Evolutionary conservation across 2,329 filamentous ascomycete genomes (phyloP).

Genomic region (Madurella mycetomatis): DNA sequence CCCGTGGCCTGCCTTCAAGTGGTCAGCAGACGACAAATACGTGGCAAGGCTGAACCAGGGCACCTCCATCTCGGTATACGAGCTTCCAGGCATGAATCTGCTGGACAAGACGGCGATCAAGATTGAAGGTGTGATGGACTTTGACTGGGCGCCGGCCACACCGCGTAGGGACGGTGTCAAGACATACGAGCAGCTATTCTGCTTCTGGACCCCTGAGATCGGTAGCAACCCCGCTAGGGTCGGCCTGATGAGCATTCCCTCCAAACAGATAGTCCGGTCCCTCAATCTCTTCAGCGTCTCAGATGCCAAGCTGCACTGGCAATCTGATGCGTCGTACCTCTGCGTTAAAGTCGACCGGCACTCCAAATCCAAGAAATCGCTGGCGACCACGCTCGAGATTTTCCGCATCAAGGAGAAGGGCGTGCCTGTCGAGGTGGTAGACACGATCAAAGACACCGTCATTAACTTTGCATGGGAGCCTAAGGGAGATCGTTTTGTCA

Average conservation of each 20-base stretch:
- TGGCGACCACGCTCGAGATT: conserved; percentile 95
- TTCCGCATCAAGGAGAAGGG: conserved; percentile 98
- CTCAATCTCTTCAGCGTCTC: conserved; percentile 97
- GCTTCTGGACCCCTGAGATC: conserved; percentile 98
- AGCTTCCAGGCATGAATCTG: conserved; percentile 82
- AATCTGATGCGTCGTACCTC: conserved; percentile 87
- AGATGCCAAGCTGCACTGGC: conserved; percentile 98
- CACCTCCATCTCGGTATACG: conserved; percentile 93
- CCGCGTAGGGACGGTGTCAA: conserved; percentile 80
- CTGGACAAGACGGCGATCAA: conserved; percentile 90
- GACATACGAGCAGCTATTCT: conserved; percentile 91
- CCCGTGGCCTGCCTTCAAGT: conserved; percentile 99
- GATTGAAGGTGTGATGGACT: conserved; percentile 94
- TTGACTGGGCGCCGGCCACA: conserved; percentile 90
- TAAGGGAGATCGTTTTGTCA: conserved; percentile 93
- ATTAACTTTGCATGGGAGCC: conserved; percentile 99
- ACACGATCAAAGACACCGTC: conserved; percentile 95
- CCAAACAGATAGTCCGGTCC: conserved; percentile 88
- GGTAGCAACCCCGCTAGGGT: conserved; percentile 98
- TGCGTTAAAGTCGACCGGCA: conserved; percentile 99
- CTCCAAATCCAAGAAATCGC: conserved; percentile 98
- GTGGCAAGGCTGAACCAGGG: conserved; percentile 87
- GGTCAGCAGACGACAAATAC: conserved; percentile 96
- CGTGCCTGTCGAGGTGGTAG: conserved; percentile 95
- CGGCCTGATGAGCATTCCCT: conserved; percentile 90